phyloP scores from a whole-genome alignment of 1,284 basidiomycete genomes.

The Microbotryum violaceum region DNA sequence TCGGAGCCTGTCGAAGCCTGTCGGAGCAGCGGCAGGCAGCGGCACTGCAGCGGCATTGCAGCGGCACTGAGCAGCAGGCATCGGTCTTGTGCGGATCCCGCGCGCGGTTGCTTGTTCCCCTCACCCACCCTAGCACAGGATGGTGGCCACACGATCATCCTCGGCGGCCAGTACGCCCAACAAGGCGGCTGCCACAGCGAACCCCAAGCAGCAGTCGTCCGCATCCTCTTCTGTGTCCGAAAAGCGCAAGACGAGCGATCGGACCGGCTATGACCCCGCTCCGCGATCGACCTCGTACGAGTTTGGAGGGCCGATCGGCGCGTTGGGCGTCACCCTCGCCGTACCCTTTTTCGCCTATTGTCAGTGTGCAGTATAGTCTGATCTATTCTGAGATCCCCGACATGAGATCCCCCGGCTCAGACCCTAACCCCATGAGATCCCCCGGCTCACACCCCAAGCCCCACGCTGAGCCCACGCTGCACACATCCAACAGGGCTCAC shows the following conservation, averaged over 20 bases:
- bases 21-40: no score
- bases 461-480: background rate
- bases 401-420: background rate
- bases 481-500: conserved; percentile 22
- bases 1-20: no score
- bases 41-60: no score
- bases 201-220: background rate
- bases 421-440: background rate
- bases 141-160: no score
- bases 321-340: conserved; percentile 40
- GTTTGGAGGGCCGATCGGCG: conserved; percentile 41
- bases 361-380: background rate
- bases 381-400: background rate
- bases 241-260: background rate
- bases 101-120: no score
- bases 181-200: no score
- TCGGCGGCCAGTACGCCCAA: no score
- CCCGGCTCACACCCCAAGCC: background rate
- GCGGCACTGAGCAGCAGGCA: no score
- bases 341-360: conserved; percentile 44
- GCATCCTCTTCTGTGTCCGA: background rate
- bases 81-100: no score
- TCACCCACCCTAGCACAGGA: no score
- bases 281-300: conserved; percentile 29
- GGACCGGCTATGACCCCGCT: conserved; percentile 23